Base-by-base conservation (phyloP, 2,329 filamentous ascomycete genomes). In the Xylaria sp. region DNA sequence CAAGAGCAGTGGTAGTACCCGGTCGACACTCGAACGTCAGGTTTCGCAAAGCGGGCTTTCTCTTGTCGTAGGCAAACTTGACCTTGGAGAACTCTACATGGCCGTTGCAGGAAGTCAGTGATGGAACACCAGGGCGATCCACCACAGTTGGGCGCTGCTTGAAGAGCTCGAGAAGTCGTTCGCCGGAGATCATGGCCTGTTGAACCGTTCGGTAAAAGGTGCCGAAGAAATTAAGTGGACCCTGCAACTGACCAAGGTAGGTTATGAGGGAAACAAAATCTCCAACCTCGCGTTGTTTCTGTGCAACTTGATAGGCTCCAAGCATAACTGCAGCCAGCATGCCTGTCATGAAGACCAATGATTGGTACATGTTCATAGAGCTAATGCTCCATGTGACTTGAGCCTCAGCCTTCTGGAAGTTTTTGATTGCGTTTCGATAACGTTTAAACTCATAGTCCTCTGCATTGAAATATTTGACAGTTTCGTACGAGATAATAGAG, bases 401-500 rank as follows among this genome's bases (percentile, higher is more conserved):
- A 67, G 91, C 92, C 79, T 95, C 93, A 59, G 92, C 91, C 48
- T 82, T 82, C 77, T 95, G 93, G 79, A 90, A 95, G 63, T 87
- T 87, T 54, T 83, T 83, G 63, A 96, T 92, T 31, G 92, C 92
- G 53, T 85, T 81, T 56, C 89, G 86, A 76, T 94, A 95, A 28
- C 93, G 87, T 58, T 86, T 83, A 73, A 93, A 94, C 76, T 96
- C 93, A 76, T 92, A 94, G 2, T 88, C 84, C 76, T 95, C 93
- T 7, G 92, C 92, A 74, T 95, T 95, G 84, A 96, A 96, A 76
- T 95, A 95, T 78, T 95, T 96, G 78, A 95, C 93, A 1, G 92
- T 95, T 82, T 99, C 96, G 79, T 98, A 99, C n/a, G 94, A 97
- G 70, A 96, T 94, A 84, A 99, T 96, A 0, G 96, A 98, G 80